Conservation (phyloP, 1,284 basidiomycete species). For the Salmacisia buchloeana region DNA sequence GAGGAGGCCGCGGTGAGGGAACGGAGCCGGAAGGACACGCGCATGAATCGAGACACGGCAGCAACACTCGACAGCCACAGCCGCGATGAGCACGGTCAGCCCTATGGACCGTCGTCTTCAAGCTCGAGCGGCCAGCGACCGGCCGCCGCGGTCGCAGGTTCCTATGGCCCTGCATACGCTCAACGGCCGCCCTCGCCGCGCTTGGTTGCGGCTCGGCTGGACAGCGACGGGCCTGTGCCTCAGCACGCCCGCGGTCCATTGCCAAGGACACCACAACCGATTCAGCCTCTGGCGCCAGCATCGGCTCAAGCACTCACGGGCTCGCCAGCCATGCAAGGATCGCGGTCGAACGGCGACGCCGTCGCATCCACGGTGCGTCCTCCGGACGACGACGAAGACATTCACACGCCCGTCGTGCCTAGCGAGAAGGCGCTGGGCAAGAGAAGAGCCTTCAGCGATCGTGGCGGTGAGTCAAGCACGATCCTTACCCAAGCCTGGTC, state of each 20-base stretch:
- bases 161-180: no score
- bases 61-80: no score
- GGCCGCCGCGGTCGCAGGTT: no score
- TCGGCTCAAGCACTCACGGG: not conserved
- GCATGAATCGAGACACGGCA: constrained; percentile 24
- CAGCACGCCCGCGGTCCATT: constrained; percentile 13
- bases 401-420: constrained; percentile 31
- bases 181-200: no score
- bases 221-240: constrained; percentile 18
- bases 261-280: not conserved
- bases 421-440: constrained; percentile 41
- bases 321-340: not conserved
- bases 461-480: constrained; percentile 2
- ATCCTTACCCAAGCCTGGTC: not conserved
- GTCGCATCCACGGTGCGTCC: not conserved
- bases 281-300: constrained; percentile 3
- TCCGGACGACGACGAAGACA: constrained; percentile 18
- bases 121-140: no score
- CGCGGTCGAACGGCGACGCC: no score
- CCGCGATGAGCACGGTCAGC: no score
- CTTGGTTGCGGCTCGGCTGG: no score
- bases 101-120: no score
- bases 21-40: constrained; percentile 25
- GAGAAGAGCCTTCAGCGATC: constrained; percentile 23
- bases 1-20: constrained; percentile 29